Base-by-base conservation (phyloP, 768 basidiomycete species). In the Rhizopogon sp. region DNA sequence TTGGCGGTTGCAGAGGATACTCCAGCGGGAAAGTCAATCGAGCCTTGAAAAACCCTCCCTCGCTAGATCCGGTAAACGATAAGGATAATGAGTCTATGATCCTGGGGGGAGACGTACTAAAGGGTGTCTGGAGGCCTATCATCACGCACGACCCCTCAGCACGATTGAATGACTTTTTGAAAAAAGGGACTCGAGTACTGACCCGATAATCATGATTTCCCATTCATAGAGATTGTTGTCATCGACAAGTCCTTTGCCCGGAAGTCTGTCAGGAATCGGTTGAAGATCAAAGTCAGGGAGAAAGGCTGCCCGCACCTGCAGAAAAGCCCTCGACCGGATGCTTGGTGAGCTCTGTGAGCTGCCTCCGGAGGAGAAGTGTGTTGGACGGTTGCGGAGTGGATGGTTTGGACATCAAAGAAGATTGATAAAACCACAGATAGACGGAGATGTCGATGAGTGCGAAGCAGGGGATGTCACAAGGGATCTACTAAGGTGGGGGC, bases 121-220 rank as follows among this genome's bases (percentile, higher is more conserved):
- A 97, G 74, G 14, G 95, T 96, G 68, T 98, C 95, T 35, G 87
- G 81, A 33, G 96, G 93, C 9, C 95, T 97, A 70, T 52, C 0
- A 25, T 25, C 25, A 25, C 4, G 25, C 25, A 55, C 57, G 51
- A 52, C 49, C 33, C 55, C 58, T 61, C 57, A 66, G 60, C 64
- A 50, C 35, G 37, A 28, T 43, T 25, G 49, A n/a, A 54, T 16
- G 52, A 49, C 28, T 39, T 57, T 25, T 25, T 25, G 25, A 25
- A 55, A 53, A 70, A 46, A 42, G 46, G 50, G 53, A 31, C 46
- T 53, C 28, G 46, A 25, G 45, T 45, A 72, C 83, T 56, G 59
- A 95, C 93, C 93, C 93, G 66, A 96, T 96, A 61, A 97, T 87
- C 67, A 97, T 78, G 65, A 98, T 80, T 62, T 97, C 94, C 97